Percentiles rank a stretch among this genome's conserved stretches.
Evolutionary conservation across 2,329 filamentous ascomycete genomes (phyloP).

Genomic region (Stagonosporopsis rhizophila): DNA sequence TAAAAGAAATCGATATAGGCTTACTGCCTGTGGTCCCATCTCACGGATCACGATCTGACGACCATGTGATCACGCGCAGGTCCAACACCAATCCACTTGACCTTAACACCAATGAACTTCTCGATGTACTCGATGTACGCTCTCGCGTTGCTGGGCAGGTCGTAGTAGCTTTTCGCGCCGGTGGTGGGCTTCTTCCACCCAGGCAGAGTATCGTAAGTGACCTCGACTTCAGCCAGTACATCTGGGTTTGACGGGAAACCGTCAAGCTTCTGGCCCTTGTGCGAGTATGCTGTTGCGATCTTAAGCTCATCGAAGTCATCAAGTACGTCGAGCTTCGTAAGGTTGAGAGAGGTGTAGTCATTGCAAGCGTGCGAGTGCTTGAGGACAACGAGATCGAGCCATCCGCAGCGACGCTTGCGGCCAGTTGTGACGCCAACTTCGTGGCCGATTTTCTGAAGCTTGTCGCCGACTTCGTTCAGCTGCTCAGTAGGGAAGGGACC

Average conservation of each 20-base stretch:
- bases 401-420: slow-evolving; percentile 67
- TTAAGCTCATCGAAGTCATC: slow-evolving; percentile 79
- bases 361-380: slow-evolving; percentile 72
- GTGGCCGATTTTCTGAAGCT: slow-evolving; percentile 62
- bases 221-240: slow-evolving; percentile 65
- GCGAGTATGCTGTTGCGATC: slow-evolving; percentile 73
- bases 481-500: slow-evolving; percentile 75
- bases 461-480: slow-evolving; percentile 63
- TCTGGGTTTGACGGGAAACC: slow-evolving; percentile 71
- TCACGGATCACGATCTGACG: slow-evolving; percentile 49
- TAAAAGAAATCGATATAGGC: slow-evolving; percentile 2
- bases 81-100: slow-evolving; percentile 72
- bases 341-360: slow-evolving; percentile 70
- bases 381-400: slow-evolving; percentile 72
- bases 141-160: slow-evolving; percentile 69
- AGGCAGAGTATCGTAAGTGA: slow-evolving; percentile 71
- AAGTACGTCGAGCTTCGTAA: slow-evolving; percentile 73
- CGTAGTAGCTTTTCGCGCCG: slow-evolving; percentile 64
- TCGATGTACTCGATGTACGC: slow-evolving; percentile 74
- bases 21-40: slow-evolving; percentile 13
- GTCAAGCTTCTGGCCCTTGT: slow-evolving; percentile 63
- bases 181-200: slow-evolving; percentile 74
- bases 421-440: slow-evolving; percentile 66
- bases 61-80: slow-evolving; percentile 72
- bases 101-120: slow-evolving; percentile 67